phyloP scores from a whole-genome alignment of 495 filamentous ascomycete genomes.

The Hyaloscypha finlandica region DNA sequence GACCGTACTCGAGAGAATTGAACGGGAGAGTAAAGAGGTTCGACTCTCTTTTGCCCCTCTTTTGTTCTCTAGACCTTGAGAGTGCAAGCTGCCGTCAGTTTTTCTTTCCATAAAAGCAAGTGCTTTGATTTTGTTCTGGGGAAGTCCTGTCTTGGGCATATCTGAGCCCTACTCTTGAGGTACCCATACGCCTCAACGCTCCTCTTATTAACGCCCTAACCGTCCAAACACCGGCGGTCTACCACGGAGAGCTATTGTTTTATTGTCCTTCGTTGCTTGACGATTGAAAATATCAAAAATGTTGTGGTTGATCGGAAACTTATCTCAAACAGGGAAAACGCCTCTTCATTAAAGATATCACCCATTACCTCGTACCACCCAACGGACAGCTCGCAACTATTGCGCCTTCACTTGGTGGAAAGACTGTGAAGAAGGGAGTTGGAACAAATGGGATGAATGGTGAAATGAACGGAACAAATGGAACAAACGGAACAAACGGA shows the following conservation, averaged over 20 bases:
- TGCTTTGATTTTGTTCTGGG: neutral
- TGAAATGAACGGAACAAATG: constrained; percentile 35
- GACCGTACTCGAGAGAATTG: constrained; percentile 71
- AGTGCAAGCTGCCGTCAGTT: neutral
- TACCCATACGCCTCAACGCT: neutral
- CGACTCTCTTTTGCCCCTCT: constrained; percentile 23
- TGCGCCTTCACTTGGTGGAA: constrained; percentile 67
- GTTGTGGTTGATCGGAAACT: constrained; percentile 27
- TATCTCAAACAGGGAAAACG: constrained; percentile 64
- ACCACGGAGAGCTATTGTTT: neutral
- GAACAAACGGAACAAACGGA: constrained; percentile 34
- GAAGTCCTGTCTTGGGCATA: too few relatives aligned
- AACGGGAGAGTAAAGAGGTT: constrained; percentile 67
- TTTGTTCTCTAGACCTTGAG: neutral
- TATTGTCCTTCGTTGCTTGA: neutral
- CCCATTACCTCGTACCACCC: constrained; percentile 83
- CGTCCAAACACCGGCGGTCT: neutral
- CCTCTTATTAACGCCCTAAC: neutral
- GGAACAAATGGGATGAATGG: constrained; percentile 46
- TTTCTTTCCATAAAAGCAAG: constrained; percentile 9
- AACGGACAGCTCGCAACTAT: constrained; percentile 63
- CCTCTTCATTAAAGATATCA: constrained; percentile 97
- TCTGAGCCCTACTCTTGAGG: neutral
- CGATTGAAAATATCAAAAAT: neutral
- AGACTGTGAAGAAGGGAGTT: constrained; percentile 55